These are phyloP conservation scores for Acacia confusa DNA, from an alignment of 306 rosid genomes.

Conservation along the genomic window DNA sequence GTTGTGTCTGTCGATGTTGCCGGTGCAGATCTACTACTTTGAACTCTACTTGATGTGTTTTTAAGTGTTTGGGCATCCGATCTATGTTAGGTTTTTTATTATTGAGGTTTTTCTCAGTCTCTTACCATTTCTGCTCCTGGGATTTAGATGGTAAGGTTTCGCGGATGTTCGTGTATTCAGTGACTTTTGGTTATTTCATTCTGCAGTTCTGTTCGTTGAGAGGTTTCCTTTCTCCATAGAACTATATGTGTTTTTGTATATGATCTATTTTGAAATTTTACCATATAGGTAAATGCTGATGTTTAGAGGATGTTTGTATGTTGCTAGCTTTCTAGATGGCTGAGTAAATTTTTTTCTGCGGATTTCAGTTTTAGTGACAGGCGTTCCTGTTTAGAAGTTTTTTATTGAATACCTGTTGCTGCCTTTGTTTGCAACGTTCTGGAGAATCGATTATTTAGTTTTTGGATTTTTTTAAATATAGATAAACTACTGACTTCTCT, in stretches of 20 bases:
- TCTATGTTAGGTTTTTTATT: neutral
- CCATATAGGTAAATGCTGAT: neutral
- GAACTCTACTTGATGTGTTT: neutral
- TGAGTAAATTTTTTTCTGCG: neutral
- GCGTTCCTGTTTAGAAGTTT: neutral
- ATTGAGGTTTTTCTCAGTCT: neutral
- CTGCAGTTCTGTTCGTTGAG: neutral
- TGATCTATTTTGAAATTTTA: neutral
- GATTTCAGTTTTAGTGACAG: neutral
- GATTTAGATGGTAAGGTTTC: neutral
- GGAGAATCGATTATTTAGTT: neutral
- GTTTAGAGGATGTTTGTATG: neutral
- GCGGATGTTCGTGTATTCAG: neutral
- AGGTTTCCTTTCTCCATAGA: neutral
- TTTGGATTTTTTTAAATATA: neutral
- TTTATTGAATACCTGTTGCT: neutral
- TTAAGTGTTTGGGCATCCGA: neutral
- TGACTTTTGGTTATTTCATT: neutral
- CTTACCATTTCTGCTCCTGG: neutral
- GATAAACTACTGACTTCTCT: neutral
- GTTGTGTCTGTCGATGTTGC: neutral
- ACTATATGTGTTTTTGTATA: neutral
- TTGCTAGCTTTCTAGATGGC: slow-evolving; percentile 33
- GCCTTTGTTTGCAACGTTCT: slow-evolving; percentile 27
- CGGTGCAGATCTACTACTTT: slow-evolving; percentile 18